These are phyloP conservation scores for Smittium culicis DNA, from an alignment of 371 early-diverging fungal species.

Conservation along the genomic window DNA sequence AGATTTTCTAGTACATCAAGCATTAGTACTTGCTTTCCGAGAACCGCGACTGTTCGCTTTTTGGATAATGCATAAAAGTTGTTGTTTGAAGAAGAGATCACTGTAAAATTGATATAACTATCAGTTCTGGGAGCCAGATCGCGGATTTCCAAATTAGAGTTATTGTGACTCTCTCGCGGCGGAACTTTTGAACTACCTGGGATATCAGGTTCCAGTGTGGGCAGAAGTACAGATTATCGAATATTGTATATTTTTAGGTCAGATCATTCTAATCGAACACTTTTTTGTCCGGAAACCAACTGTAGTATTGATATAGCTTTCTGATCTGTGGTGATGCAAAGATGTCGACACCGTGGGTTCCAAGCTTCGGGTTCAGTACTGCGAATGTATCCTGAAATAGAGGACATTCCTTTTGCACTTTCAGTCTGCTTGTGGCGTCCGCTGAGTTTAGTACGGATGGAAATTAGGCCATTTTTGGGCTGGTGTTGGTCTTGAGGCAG, in stretches of 20 bases:
- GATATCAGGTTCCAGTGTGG: background rate
- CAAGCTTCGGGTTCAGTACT: background rate
- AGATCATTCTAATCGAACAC: background rate
- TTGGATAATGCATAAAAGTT: background rate
- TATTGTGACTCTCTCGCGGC: background rate
- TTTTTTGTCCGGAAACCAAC: background rate
- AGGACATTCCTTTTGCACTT: background rate
- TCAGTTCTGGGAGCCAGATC: background rate
- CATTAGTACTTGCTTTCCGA: background rate
- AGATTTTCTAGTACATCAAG: background rate
- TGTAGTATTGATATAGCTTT: background rate
- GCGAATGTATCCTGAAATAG: background rate
- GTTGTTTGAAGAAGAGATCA: background rate
- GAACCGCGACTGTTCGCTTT: background rate
- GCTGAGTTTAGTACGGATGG: background rate
- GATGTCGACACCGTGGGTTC: background rate
- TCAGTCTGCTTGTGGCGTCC: background rate
- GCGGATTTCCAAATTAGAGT: background rate
- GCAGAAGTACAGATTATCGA: background rate
- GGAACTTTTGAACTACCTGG: background rate
- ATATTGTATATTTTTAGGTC: background rate
- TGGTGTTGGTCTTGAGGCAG: background rate
- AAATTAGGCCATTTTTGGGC: background rate
- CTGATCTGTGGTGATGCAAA: background rate
- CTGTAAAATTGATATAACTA: background rate